Evolutionary conservation across 208 protist species (phyloP).

Genomic region (Wallacemonas rigidus): DNA sequence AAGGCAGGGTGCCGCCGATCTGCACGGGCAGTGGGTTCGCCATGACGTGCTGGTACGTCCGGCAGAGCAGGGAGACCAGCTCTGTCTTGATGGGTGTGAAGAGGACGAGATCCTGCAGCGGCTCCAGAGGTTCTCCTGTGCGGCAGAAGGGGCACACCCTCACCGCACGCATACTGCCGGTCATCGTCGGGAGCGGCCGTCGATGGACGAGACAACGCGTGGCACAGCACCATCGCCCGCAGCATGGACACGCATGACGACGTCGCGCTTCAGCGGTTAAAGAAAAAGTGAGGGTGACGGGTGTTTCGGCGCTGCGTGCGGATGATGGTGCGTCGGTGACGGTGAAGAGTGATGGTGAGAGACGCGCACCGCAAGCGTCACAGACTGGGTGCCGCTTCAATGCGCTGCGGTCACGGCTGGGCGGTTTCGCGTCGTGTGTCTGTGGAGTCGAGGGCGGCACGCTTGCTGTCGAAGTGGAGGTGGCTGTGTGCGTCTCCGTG

Average conservation of each 20-base stretch:
- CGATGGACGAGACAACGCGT: conserved; percentile 51
- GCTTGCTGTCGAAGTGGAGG: not conserved
- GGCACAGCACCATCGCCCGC: conserved; percentile 63
- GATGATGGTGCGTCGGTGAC: not conserved
- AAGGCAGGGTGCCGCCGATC: not conserved
- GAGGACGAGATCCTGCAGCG: conserved; percentile 73
- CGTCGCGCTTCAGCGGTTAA: conserved; percentile 47
- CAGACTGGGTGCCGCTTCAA: conserved; percentile 7
- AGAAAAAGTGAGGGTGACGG: not conserved
- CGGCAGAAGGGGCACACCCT: conserved; percentile 64
- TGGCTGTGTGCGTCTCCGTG: not conserved
- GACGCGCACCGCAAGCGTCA: conserved; percentile 30
- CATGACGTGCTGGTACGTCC: conserved; percentile 64
- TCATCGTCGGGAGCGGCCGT: conserved; percentile 60
- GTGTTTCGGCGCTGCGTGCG: not conserved
- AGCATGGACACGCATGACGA: conserved; percentile 62
- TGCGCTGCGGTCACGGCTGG: not conserved
- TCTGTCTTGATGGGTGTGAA: conserved; percentile 67
- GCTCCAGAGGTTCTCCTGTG: conserved; percentile 53
- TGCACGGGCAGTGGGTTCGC: conserved; percentile 50
- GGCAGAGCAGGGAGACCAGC: conserved; percentile 53
- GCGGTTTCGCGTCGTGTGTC: not conserved
- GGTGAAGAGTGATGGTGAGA: conserved; percentile 19
- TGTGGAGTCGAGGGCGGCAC: not conserved
- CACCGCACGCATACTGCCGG: conserved; percentile 21